Conservation (phyloP, 2,329 filamentous ascomycete species). For the Myriosclerotinia scirpicola region DNA sequence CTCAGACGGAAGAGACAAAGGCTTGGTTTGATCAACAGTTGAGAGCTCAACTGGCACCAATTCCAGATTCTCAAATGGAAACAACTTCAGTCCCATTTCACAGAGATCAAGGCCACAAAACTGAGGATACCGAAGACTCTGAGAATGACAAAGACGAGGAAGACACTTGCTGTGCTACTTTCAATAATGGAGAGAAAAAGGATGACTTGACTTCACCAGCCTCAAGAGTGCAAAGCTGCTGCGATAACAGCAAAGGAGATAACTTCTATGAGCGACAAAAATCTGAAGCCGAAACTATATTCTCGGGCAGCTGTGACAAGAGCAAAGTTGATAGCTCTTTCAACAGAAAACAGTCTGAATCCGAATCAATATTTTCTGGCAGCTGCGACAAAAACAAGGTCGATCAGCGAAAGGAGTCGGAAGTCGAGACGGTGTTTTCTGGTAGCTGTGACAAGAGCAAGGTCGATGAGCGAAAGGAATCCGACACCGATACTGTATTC, state of each 20-base stretch:
- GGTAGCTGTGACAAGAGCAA: neutral
- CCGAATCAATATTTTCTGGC: neutral
- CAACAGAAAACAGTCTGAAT: neutral
- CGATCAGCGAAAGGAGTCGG: neutral
- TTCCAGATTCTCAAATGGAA: neutral
- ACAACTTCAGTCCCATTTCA: neutral
- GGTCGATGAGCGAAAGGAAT: neutral
- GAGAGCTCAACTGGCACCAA: neutral
- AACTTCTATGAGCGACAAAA: neutral
- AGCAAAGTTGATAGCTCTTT: neutral
- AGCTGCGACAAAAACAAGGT: neutral
- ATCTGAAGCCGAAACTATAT: slow-evolving; percentile 12
- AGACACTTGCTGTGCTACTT: neutral
- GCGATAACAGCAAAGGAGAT: slow-evolving; percentile 1
- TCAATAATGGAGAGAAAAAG: neutral
- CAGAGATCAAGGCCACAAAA: neutral
- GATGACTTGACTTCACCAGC: neutral
- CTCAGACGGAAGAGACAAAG: slow-evolving; percentile 3
- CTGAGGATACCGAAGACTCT: neutral
- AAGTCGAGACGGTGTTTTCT: neutral
- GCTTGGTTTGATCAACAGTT: slow-evolving; percentile 13
- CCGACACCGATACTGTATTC: slow-evolving; percentile 3
- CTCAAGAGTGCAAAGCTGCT: slow-evolving; percentile 20
- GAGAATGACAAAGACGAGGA: neutral
- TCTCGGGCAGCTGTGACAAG: slow-evolving; percentile 17